Evolutionary conservation across 2,329 filamentous ascomycete genomes (phyloP), one percentile per base, ranked within the genome.

Genomic region (Trichoderma brevicompactum): DNA sequence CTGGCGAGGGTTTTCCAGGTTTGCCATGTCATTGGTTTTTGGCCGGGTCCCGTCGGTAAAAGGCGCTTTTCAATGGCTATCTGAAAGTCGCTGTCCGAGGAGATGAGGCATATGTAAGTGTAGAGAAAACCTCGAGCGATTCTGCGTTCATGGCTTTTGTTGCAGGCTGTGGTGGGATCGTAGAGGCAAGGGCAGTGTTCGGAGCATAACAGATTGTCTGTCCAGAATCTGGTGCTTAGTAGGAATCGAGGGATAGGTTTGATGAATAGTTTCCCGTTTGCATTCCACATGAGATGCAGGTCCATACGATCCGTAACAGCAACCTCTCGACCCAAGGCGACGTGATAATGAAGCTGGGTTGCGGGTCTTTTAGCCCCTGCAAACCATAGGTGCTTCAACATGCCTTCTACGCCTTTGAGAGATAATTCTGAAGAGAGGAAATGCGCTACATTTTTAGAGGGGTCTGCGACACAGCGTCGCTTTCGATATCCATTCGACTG

Each of bases 341-440:
- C 32, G 34, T 61, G 56, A 13, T 48, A 17, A 43, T 49, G 56
- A 3, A 61, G 44, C 38, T 48, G 56, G 13, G 23, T 48, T 17
- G 56, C 19, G 28, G 56, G 56, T 74, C 74, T 73, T 10, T 72
- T 73, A 10, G 72, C 71, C 7, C 74, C 76, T 64, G 64, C 73
- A 23, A 72, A 23, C 75, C 74, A 74, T 6, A 76, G 69, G 66
- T 68, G 73, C n/a, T 48, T 48, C 1, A 48, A 17, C 43, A 61
- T 61, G 40, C n/a, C 17, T 7, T 34, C 56, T 10, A 61, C 43
- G 10, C 43, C 28, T 13, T 40, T 17, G 19, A 50, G 56, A 28
- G 23, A 48, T 23, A 61, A n/a, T 32, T 61, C 56, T 5, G 15
- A 32, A 15, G 41, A 8, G 7, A 61, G 8, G 17, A 58, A 44